Conservation (phyloP, 2,329 filamentous ascomycete species). For the Zasmidium angulare region DNA sequence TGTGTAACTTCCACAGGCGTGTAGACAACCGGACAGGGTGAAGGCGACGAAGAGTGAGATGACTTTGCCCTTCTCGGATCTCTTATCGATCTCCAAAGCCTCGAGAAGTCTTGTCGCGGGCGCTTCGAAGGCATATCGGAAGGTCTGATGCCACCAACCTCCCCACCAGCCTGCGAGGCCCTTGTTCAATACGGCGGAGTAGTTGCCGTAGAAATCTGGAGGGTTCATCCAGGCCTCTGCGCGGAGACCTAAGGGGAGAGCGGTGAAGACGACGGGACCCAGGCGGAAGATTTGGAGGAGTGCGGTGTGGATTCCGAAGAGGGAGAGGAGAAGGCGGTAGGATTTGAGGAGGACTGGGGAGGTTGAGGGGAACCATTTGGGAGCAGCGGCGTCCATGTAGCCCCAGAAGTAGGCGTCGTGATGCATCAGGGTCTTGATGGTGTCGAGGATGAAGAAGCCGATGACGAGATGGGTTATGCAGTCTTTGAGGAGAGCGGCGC, state of each 20-base stretch:
- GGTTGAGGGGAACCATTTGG: slow-evolving; percentile 46
- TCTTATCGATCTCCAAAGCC: slow-evolving; percentile 30
- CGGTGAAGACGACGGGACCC: slow-evolving; percentile 60
- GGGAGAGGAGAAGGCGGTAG: slow-evolving; percentile 58
- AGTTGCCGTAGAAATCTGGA: slow-evolving; percentile 54
- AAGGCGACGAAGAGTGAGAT: slow-evolving; percentile 59
- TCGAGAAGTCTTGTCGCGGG: slow-evolving; percentile 53
- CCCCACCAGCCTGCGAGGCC: slow-evolving; percentile 84
- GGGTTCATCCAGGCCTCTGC: slow-evolving; percentile 63
- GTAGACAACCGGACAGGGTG: slow-evolving; percentile 65
- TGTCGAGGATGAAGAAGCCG: slow-evolving; percentile 68
- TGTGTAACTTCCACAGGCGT: slow-evolving; percentile 68
- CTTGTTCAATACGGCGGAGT: slow-evolving; percentile 58
- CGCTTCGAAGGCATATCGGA: slow-evolving; percentile 69
- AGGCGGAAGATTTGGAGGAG: slow-evolving; percentile 62
- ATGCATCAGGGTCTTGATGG: slow-evolving; percentile 66
- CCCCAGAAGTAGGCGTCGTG: slow-evolving; percentile 75
- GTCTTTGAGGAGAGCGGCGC: slow-evolving; percentile 34
- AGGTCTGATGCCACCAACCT: slow-evolving; percentile 86
- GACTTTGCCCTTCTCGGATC: slow-evolving; percentile 38
- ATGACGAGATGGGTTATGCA: slow-evolving; percentile 46
- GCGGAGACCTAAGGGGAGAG: slow-evolving; percentile 59
- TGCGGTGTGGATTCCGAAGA: slow-evolving; percentile 58
- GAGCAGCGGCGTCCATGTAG: slow-evolving; percentile 37
- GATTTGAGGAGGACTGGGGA: slow-evolving; percentile 50